Conservation (phyloP, 495 filamentous ascomycete species). For the Podospora bellae-mahoneyi region DNA sequence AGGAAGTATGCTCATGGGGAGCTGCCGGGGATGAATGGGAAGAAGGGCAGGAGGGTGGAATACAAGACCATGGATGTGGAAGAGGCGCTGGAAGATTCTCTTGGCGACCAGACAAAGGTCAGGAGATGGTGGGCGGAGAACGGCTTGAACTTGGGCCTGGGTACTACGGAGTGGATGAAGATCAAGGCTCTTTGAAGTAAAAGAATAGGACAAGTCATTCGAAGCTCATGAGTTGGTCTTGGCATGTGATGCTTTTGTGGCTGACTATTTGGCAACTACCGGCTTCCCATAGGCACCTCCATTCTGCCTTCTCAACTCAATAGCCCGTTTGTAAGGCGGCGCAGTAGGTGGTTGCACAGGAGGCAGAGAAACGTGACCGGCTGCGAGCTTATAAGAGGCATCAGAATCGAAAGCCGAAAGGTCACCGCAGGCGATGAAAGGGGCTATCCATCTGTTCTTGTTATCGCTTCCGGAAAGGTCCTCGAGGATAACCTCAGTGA, state of each 20-base stretch:
- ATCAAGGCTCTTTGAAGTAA: constrained; percentile 37
- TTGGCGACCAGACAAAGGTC: constrained; percentile 66
- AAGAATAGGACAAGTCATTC: not conserved
- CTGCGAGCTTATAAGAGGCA: constrained; percentile 82
- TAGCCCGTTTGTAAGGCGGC: constrained; percentile 85
- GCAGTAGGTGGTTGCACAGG: constrained; percentile 96
- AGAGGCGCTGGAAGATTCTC: constrained; percentile 83
- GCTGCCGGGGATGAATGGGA: constrained; percentile 41
- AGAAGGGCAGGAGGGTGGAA: constrained; percentile 59
- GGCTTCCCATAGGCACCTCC: constrained; percentile 74
- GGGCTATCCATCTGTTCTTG: constrained; percentile 74
- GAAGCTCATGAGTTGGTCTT: not conserved
- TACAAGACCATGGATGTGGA: constrained; percentile 96
- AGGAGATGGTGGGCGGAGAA: constrained; percentile 87
- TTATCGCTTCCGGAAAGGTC: constrained; percentile 43
- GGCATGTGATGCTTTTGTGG: not conserved
- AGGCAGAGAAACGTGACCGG: constrained; percentile 71
- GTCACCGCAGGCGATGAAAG: constrained; percentile 94
- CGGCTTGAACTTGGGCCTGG: constrained; percentile 79
- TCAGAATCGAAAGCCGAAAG: constrained; percentile 92
- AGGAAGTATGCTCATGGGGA: constrained; percentile 62
- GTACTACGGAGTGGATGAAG: constrained; percentile 93
- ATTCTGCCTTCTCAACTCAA: constrained; percentile 74
- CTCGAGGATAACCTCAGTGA: constrained; percentile 57
- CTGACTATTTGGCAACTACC: not conserved